phyloP scores from a whole-genome alignment of 2,329 filamentous ascomycete genomes.

The Nannizziopsis arthrosporioides region DNA sequence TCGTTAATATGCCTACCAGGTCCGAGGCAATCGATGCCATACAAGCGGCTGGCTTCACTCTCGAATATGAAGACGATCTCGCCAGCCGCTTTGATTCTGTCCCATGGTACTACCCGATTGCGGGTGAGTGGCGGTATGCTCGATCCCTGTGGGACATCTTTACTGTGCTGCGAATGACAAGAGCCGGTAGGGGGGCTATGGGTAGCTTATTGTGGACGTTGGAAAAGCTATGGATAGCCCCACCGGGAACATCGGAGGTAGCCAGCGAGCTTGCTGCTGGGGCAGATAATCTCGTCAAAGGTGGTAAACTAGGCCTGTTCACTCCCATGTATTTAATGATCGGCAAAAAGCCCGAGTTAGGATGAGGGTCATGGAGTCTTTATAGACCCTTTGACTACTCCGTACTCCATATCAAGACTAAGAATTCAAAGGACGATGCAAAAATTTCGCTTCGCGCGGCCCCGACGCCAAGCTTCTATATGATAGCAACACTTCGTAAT shows the following conservation, averaged over 20 bases:
- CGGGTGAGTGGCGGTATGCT: conserved; percentile 12
- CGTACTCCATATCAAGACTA: too few species aligned
- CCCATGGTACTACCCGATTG: conserved; percentile 20
- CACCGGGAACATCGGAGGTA: conserved; percentile 13
- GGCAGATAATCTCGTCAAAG: conserved; percentile 14
- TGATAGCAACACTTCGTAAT: too few species aligned
- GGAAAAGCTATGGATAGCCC: conserved; percentile 15
- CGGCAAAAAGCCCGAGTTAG: conserved; percentile 13
- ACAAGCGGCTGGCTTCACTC: conserved; percentile 19
- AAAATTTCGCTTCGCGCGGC: too few species aligned
- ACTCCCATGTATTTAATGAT: conserved; percentile 19
- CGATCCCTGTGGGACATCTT: conserved; percentile 15
- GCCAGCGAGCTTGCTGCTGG: conserved; percentile 14
- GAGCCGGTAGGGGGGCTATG: neutral
- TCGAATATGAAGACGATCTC: conserved; percentile 21
- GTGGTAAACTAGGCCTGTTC: conserved; percentile 14
- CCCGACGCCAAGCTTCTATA: too few species aligned
- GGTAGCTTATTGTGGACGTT: conserved; percentile 12
- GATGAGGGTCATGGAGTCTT: neutral
- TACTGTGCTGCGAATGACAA: conserved; percentile 10
- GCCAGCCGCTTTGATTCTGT: conserved; percentile 15
- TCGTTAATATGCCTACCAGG: conserved; percentile 19
- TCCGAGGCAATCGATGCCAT: conserved; percentile 17
- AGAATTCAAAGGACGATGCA: too few species aligned
- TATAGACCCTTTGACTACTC: too few species aligned